Percentiles rank a stretch among this genome's conserved stretches.
Evolutionary conservation across 768 basidiomycete species (phyloP).

Genomic region (Trametes cingulata): DNA sequence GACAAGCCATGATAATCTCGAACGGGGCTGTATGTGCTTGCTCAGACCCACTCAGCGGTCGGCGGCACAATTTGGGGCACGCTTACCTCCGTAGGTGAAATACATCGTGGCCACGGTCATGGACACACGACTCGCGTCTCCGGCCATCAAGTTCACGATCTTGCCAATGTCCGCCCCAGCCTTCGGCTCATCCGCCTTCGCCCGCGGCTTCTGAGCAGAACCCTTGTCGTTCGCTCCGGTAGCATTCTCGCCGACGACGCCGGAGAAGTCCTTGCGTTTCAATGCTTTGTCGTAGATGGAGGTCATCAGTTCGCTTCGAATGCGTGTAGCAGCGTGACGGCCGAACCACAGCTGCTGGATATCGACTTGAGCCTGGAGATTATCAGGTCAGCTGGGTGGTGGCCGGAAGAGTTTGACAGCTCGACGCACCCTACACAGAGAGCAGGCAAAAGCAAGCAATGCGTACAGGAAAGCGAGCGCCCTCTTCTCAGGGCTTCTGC

Average conservation of each 20-base stretch:
- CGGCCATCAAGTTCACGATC: conserved; percentile 88
- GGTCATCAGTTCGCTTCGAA: conserved; percentile 80
- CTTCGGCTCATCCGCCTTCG: conserved; percentile 52
- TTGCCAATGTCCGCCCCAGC: conserved; percentile 87
- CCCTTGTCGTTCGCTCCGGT: conserved; percentile 37
- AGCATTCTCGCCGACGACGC: conserved; percentile 58
- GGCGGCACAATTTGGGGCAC: too few relatives aligned
- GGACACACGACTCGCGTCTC: conserved; percentile 64
- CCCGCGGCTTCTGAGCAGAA: conserved; percentile 27
- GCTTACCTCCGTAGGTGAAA: conserved; percentile 65
- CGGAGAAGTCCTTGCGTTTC: conserved; percentile 81
- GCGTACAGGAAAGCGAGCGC: conserved; percentile 78
- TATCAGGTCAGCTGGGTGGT: background rate
- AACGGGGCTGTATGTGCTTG: conserved; percentile 55
- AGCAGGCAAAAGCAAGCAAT: conserved; percentile 66
- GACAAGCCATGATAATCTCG: conserved; percentile 69
- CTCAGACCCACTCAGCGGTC: too few relatives aligned
- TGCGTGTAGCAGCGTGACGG: conserved; percentile 68
- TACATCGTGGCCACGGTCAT: conserved; percentile 58
- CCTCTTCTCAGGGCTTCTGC: conserved; percentile 42
- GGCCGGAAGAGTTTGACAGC: too few relatives aligned
- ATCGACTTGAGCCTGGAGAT: conserved; percentile 58
- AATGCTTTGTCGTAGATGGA: conserved; percentile 88
- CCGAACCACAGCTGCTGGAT: conserved; percentile 80
- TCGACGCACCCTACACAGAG: conserved; percentile 50